Evolutionary conservation across 2,329 filamentous ascomycete genomes (phyloP).

Genomic region (Xylaria sp.): DNA sequence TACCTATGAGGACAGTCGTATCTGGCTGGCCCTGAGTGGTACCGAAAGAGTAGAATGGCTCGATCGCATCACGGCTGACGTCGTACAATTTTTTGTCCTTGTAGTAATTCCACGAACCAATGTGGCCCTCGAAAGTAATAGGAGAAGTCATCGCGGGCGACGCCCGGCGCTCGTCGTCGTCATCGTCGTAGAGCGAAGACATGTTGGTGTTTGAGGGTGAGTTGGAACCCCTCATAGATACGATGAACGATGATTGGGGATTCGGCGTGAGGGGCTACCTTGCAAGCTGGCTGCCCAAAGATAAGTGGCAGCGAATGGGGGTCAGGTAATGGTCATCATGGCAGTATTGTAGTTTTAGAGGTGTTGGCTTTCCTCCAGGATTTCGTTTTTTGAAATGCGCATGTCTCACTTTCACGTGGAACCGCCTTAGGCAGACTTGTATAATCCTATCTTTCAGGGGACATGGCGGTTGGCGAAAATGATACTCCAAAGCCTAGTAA

Average conservation of each 20-base stretch:
- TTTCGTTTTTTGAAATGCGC: neutral
- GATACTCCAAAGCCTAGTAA: neutral
- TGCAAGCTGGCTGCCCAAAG: neutral
- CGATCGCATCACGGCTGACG: slow-evolving; percentile 40
- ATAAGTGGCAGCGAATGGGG: slow-evolving; percentile 2
- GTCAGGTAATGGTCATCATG: no score
- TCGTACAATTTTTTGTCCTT: slow-evolving; percentile 45
- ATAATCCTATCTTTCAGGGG: no score
- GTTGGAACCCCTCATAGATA: neutral
- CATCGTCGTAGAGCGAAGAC: neutral
- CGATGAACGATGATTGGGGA: neutral
- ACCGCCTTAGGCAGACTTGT: neutral
- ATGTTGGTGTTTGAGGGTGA: neutral
- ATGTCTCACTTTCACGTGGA: neutral
- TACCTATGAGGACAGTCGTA: slow-evolving; percentile 53
- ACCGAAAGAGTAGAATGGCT: slow-evolving; percentile 39
- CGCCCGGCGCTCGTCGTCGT: neutral
- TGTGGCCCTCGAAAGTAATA: slow-evolving; percentile 47
- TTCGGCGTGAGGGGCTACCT: slow-evolving; percentile 9
- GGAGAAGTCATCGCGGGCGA: slow-evolving; percentile 10
- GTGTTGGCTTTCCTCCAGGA: neutral
- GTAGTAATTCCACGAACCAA: slow-evolving; percentile 50
- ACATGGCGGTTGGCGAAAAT: no score
- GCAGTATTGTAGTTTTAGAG: no score
- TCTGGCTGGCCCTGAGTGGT: slow-evolving; percentile 46